Percentiles rank a stretch among this genome's conserved stretches.
These are phyloP conservation scores for Discostella stelligeroides DNA, from an alignment of 108 stramenopile genomes.

Conservation along the genomic window DNA sequence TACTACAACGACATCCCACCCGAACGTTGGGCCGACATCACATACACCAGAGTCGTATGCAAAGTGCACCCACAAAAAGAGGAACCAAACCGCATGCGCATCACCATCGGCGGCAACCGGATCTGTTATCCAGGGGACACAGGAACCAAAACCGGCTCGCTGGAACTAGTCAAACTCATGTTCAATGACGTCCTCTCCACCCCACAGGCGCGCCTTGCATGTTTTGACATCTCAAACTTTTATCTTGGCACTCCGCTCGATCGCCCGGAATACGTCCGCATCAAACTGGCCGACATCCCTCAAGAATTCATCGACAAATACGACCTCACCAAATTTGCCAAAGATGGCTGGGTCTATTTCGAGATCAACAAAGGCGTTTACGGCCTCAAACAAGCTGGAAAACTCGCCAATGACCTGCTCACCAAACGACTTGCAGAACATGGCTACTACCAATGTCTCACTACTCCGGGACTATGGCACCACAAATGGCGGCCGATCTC, in stretches of 20 bases:
- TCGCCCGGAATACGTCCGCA: conserved; percentile 42
- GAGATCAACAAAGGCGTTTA: conserved; percentile 48
- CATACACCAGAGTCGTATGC: conserved; percentile 5
- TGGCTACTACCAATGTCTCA: too few relatives aligned
- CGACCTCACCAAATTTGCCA: conserved; percentile 4
- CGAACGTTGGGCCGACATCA: neutral
- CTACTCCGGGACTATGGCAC: too few relatives aligned
- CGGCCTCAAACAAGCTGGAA: too few relatives aligned
- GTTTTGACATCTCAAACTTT: conserved; percentile 51
- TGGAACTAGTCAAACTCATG: conserved; percentile 42
- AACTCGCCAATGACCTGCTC: too few relatives aligned
- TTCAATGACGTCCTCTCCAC: conserved; percentile 53
- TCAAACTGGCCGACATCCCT: conserved; percentile 39
- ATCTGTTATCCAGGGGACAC: conserved; percentile 37
- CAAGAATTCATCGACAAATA: conserved; percentile 41
- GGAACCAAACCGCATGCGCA: conserved; percentile 14
- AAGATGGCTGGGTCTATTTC: conserved; percentile 27
- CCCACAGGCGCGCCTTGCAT: conserved; percentile 19
- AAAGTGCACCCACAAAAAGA: conserved; percentile 35
- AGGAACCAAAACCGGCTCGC: conserved; percentile 33
- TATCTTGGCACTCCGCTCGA: conserved; percentile 46
- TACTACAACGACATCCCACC: neutral
- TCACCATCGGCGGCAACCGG: conserved; percentile 50
- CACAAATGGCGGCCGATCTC: too few relatives aligned
- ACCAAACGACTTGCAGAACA: too few relatives aligned